Base-by-base conservation (phyloP, 768 basidiomycete species). In the Leccinum rimulosum region DNA sequence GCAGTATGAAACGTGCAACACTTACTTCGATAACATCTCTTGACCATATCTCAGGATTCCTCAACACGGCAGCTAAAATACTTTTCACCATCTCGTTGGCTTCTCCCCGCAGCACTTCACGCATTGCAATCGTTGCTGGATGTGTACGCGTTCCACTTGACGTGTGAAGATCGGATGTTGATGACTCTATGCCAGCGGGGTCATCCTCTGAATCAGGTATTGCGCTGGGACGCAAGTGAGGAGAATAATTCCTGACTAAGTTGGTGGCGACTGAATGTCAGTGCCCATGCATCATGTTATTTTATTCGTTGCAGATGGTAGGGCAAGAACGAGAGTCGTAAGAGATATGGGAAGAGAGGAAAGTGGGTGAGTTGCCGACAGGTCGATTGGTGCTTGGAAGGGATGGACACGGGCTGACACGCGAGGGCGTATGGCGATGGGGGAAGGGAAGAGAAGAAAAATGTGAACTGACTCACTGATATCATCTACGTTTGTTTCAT, bases 181-280 rank as follows among this genome's bases (percentile, higher is more conserved):
- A 51, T 55, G 56, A 19, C 11, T 53, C 53, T n/a, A 52, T 30
- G 15, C 58, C 52, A 28, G 43, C 47, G 31, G 51, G 52, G 35
- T 62, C 66, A 35, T 57, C 60, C 31, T 8, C 51, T 48, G 54
- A 58, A 56, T 51, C 58, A 52, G 69, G 65, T 48, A 70, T 31
- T 54, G 60, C 60, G 22, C 61, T 14, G 9, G 70, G 62, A 55
- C 84, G 73, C 65, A 96, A 82, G 75, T 95, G 88, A 15, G 94
- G 93, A 48, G 90, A 91, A 72, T 95, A 95, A 70, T 95, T 94
- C 80, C 84, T 82, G 80, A 93, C 91, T 90, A 95, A 78, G 82
- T 93, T 92, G 67, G 80, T 82, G 74, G 82, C 82, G 83, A 95
- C 94, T 95, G 78, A 69, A 76, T 61, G 78, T 89, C 84, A 90